Conservation (phyloP, 345 rosid species). For the Salix udensis region DNA sequence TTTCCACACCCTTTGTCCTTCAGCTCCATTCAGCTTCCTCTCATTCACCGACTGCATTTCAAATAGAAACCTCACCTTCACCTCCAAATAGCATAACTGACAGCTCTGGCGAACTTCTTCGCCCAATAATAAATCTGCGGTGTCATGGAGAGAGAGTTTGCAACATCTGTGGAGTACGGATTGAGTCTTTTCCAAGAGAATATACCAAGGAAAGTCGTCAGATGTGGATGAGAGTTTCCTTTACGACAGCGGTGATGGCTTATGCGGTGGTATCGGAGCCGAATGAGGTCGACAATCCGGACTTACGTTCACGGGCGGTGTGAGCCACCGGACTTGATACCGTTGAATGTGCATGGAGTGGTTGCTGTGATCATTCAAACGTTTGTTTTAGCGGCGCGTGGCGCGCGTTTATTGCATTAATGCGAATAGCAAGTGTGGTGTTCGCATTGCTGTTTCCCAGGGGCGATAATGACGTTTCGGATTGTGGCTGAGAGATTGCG, state of each 20-base stretch:
- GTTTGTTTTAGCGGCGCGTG: constrained; percentile 16
- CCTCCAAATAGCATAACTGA: background rate
- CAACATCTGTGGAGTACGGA: constrained; percentile 17
- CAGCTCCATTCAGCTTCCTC: background rate
- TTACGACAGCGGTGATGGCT: constrained; percentile 23
- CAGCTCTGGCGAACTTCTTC: background rate
- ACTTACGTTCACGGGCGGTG: constrained; percentile 34
- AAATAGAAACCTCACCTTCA: background rate
- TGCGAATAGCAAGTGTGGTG: constrained; percentile 14
- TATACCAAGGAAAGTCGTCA: constrained; percentile 22
- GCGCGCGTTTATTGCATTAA: constrained; percentile 30
- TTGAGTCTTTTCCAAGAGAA: constrained; percentile 21
- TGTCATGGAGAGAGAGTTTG: constrained; percentile 16
- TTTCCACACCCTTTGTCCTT: background rate
- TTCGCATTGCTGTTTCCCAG: constrained; percentile 23
- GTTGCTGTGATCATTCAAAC: constrained; percentile 22
- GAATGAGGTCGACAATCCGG: constrained; percentile 30
- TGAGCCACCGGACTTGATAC: constrained; percentile 31
- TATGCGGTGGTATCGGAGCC: constrained; percentile 31
- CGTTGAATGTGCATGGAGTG: constrained; percentile 22
- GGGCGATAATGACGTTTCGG: constrained; percentile 1
- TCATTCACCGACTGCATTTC: background rate
- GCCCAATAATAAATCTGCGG: background rate
- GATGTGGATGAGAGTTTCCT: constrained; percentile 3
- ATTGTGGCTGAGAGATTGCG: too few relatives aligned